Percentiles rank a stretch among this genome's conserved stretches.
Conservation (phyloP, 2,329 filamentous ascomycete species). For the Trichophyton mentagrophytes region DNA sequence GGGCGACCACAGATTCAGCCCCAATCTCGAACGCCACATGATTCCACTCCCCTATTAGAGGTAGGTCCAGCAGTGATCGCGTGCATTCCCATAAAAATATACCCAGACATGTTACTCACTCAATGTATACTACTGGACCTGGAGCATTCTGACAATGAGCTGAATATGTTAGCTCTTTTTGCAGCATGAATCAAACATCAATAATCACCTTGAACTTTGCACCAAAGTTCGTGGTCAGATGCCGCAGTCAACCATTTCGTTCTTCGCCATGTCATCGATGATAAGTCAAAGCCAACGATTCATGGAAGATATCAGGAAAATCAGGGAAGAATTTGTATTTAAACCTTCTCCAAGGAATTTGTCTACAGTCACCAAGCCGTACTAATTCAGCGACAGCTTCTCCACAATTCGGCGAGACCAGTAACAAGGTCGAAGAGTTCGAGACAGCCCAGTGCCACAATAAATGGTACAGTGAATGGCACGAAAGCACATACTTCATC, state of each 20-base stretch:
- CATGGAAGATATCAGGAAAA: conserved; percentile 24
- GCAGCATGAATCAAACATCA: conserved; percentile 30
- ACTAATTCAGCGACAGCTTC: conserved; percentile 12
- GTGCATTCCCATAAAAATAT: neutral
- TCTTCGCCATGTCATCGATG: conserved; percentile 24
- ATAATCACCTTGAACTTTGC: conserved; percentile 29
- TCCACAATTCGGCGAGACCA: conserved; percentile 10
- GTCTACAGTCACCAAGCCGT: neutral
- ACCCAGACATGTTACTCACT: neutral
- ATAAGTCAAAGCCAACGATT: conserved; percentile 29
- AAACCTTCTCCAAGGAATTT: neutral
- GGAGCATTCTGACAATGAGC: neutral
- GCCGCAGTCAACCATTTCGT: conserved; percentile 19
- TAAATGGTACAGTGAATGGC: neutral
- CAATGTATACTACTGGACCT: neutral
- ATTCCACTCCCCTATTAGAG: neutral
- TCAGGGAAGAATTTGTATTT: conserved; percentile 27
- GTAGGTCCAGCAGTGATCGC: neutral
- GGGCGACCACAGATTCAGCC: neutral
- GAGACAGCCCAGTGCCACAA: neutral
- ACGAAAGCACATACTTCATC: neutral
- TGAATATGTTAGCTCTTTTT: conserved; percentile 25
- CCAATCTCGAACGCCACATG: neutral
- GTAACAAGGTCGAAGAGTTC: conserved; percentile 2
- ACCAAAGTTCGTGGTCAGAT: conserved; percentile 24